A percentile compares a stretch with the other conserved stretches of the same genome.
Conservation (phyloP, 495 filamentous ascomycete species). For the Filosporella fistucella region DNA sequence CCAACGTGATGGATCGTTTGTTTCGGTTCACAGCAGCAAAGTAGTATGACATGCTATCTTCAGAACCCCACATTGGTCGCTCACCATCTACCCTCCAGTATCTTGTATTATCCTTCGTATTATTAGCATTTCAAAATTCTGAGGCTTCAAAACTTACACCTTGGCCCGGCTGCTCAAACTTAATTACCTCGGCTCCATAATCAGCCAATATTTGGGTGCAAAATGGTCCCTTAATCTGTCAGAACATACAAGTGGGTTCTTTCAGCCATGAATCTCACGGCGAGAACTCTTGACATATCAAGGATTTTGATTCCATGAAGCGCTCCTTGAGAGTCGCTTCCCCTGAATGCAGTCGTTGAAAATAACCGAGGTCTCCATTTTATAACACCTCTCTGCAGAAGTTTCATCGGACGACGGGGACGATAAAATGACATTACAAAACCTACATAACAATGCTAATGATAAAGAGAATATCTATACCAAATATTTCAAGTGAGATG, state of each 20-base stretch:
- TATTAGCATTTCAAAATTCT: slow-evolving; percentile 67
- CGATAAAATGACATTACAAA: no score
- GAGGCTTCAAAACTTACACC: slow-evolving; percentile 97
- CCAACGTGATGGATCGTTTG: slow-evolving; percentile 87
- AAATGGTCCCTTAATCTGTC: slow-evolving; percentile 61
- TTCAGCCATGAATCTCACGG: slow-evolving; percentile 60
- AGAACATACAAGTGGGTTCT: background rate
- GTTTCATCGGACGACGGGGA: no score
- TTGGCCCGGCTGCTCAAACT: slow-evolving; percentile 84
- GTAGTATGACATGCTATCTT: slow-evolving; percentile 11
- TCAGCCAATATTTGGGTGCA: slow-evolving; percentile 95
- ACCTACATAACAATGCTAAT: no score
- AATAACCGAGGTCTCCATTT: background rate
- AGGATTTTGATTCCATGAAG: slow-evolving; percentile 86
- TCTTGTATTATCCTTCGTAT: slow-evolving; percentile 27
- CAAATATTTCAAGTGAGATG: no score
- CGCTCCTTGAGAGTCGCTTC: slow-evolving; percentile 18
- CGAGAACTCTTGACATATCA: slow-evolving; percentile 94
- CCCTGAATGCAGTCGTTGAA: background rate
- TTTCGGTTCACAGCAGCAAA: slow-evolving; percentile 73
- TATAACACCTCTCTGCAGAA: no score
- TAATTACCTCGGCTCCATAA: slow-evolving; percentile 83
- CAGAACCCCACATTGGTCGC: background rate
- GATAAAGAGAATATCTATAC: no score
- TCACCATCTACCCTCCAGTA: slow-evolving; percentile 53